Evolutionary conservation across 2,329 filamentous ascomycete genomes (phyloP), one percentile per base, ranked within the genome.

Genomic region (Xylariaceae sp.): DNA sequence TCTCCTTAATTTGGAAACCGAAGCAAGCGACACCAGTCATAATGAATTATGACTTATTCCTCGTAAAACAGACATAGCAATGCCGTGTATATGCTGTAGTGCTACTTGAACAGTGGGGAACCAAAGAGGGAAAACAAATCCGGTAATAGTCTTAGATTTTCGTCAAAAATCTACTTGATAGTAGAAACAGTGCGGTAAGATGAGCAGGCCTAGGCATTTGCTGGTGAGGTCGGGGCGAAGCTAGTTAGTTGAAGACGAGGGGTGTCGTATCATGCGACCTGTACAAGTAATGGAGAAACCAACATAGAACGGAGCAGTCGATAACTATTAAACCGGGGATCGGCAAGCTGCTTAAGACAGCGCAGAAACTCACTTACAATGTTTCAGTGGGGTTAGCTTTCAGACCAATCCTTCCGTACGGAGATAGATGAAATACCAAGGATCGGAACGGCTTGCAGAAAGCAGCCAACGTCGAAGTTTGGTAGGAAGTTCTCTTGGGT

Each of bases 381-480:
- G 59, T 62, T 62, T 60, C 54, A 60, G 57, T 47, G 54, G 44
- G 43, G 48, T 45, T 52, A 44, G 50, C 19, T 52, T 47, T 57
- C 44, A 56, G 54, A 44, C 50, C 40, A 56, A 51, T 40, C n/a
- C 50, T 54, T 45, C 49, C 49, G 54, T 54, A 44, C 44, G 46
- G 52, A 51, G 44, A 20, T 48, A 54, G 45, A 48, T 19, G 40
- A 48, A 47, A 52, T 50, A 56, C 52, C 26, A 50, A 37, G 41
- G 32, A 44, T 53, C 46, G 51, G 48, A 53, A 43, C 21, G 32
- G 32, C 32, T 10, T 37, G 32, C 32, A 37, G 32, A 37, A 37
- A 37, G 32, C 32, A 37, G 32, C 14, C 32, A 37, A 37, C 3
- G 32, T 41, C 43, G 47, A 57, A 40, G 46, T 51, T 51, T 54